These are phyloP conservation scores for Aegilops longissima DNA, from an alignment of 176 grass and related monocot species.

Conservation along the genomic window DNA sequence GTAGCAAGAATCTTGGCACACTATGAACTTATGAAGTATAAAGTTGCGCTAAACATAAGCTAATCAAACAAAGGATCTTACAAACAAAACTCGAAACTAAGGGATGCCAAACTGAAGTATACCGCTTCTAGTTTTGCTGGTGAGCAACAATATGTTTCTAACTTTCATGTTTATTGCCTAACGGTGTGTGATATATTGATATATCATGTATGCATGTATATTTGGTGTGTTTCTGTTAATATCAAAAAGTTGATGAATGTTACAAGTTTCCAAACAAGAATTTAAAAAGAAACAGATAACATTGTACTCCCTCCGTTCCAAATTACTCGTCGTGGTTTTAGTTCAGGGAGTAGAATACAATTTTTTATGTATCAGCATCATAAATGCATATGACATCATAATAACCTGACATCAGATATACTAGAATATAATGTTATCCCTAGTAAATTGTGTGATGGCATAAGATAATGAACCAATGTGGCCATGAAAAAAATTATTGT, in stretches of 20 bases:
- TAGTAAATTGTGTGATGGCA: background rate
- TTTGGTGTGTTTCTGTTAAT: background rate
- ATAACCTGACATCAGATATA: slow-evolving; percentile 10
- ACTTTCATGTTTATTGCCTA: background rate
- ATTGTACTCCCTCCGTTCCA: background rate
- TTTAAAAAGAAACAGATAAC: background rate
- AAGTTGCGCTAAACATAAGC: background rate
- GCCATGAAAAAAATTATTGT: background rate
- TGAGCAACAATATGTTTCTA: background rate
- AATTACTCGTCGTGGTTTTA: too few species aligned
- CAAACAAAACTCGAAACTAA: background rate
- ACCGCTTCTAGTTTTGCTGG: background rate
- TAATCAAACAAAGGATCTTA: background rate
- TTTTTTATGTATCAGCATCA: slow-evolving; percentile 4
- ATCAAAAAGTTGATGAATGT: background rate
- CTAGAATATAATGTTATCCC: background rate
- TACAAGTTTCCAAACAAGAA: background rate
- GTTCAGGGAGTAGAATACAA: background rate
- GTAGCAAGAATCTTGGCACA: background rate
- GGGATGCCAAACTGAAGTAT: background rate
- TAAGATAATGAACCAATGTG: background rate
- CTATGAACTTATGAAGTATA: background rate
- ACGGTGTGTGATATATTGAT: background rate
- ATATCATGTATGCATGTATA: background rate
- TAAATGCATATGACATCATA: slow-evolving; percentile 3